phyloP scores from a whole-genome alignment of 805 yeast species.

The Starmerella apis region DNA sequence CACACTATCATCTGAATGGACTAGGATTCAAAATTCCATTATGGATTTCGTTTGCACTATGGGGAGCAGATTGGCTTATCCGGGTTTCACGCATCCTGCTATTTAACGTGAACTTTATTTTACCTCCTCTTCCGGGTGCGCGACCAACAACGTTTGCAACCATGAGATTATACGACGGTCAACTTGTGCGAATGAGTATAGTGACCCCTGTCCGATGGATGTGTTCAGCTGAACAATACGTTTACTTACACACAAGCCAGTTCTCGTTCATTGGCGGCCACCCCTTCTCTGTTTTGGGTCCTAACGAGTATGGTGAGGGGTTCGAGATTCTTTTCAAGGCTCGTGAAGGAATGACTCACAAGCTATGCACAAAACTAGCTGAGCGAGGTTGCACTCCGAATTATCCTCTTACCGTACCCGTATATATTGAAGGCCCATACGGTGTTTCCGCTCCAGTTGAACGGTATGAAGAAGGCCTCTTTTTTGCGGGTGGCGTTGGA shows the following conservation, averaged over 20 bases:
- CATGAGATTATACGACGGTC: conserved; percentile 36
- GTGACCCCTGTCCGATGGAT: conserved; percentile 47
- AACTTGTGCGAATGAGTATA: conserved; percentile 42
- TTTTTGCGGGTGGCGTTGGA: conserved; percentile 58
- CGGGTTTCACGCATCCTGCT: conserved; percentile 43
- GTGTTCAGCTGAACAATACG: conserved; percentile 52
- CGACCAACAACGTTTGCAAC: conserved; percentile 31
- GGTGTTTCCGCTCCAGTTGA: conserved; percentile 42
- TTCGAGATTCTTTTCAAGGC: conserved; percentile 42
- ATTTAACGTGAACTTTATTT: conserved; percentile 29
- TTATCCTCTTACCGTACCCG: conserved; percentile 33
- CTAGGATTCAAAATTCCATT: conserved; percentile 48
- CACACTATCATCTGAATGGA: conserved; percentile 45
- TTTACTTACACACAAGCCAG: conserved; percentile 43
- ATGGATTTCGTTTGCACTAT: conserved; percentile 47
- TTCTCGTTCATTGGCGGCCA: conserved; percentile 54
- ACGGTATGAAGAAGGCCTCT: conserved; percentile 39
- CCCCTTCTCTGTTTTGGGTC: conserved; percentile 49
- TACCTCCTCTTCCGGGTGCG: conserved; percentile 34
- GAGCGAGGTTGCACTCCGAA: conserved; percentile 31
- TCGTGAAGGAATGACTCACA: conserved; percentile 45
- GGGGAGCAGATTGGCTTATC: conserved; percentile 55
- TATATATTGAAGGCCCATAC: conserved; percentile 53
- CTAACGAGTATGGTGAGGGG: conserved; percentile 35
- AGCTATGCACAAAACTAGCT: conserved; percentile 31